Conservation (phyloP, 306 rosid genomes). For the Bauhinia variegata region DNA sequence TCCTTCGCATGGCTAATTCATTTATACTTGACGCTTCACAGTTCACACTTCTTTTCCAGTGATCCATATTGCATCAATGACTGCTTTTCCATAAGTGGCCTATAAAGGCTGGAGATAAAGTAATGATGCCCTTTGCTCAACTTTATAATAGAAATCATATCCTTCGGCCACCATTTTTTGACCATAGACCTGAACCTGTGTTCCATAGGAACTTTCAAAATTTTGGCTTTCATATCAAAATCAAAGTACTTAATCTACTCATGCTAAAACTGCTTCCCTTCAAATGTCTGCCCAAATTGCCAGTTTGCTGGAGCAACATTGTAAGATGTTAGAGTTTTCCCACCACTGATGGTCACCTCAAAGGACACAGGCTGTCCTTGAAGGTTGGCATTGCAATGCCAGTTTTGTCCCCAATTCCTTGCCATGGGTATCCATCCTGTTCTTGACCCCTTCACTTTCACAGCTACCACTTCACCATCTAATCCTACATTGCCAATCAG, state of each 20-base stretch:
- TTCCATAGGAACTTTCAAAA: conserved; percentile 28
- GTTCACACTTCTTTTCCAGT: conserved; percentile 21
- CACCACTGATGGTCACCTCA: conserved; percentile 72
- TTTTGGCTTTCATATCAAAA: neutral
- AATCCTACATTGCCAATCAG: conserved; percentile 78
- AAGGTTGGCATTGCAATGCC: conserved; percentile 86
- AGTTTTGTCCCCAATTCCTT: conserved; percentile 89
- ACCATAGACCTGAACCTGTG: conserved; percentile 30
- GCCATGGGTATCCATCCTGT: conserved; percentile 98
- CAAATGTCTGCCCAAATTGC: conserved; percentile 84
- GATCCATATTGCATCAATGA: conserved; percentile 38
- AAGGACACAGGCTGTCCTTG: conserved; percentile 86
- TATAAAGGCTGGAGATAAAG: conserved; percentile 38
- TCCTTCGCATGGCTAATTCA: neutral
- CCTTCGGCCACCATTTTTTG: conserved; percentile 23
- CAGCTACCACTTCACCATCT: conserved; percentile 85
- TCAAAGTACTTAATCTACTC: conserved; percentile 26
- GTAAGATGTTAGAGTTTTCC: conserved; percentile 82
- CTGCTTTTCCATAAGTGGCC: conserved; percentile 26
- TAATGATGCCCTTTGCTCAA: conserved; percentile 30
- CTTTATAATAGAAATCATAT: conserved; percentile 27
- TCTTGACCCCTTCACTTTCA: conserved; percentile 93
- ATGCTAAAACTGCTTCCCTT: conserved; percentile 80
- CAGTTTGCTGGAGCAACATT: conserved; percentile 79
- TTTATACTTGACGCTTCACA: conserved; percentile 2